These are phyloP conservation scores for Tuber brumale DNA, from an alignment of 495 filamentous ascomycete species.

Conservation along the genomic window DNA sequence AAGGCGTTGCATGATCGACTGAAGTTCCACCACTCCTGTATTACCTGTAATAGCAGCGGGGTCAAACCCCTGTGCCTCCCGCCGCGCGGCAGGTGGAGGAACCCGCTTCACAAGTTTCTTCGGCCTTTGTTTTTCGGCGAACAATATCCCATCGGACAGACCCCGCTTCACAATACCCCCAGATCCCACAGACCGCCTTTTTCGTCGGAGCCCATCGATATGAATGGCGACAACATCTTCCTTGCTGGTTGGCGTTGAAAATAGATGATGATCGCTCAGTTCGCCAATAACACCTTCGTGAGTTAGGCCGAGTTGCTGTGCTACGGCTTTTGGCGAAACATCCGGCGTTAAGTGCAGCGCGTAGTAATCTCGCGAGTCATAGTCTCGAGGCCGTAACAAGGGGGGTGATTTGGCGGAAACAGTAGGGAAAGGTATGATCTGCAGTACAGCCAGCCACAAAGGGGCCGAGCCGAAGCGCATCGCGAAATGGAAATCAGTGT, in stretches of 20 bases:
- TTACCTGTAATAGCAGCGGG: not conserved
- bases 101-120: slow-evolving; percentile 70
- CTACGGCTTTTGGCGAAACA: slow-evolving; percentile 63
- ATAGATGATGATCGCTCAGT: slow-evolving; percentile 75
- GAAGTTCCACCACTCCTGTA: slow-evolving; percentile 10
- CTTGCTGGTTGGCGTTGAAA: slow-evolving; percentile 60
- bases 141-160: slow-evolving; percentile 64
- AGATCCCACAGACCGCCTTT: slow-evolving; percentile 54
- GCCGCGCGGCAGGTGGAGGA: slow-evolving; percentile 46
- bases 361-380: slow-evolving; percentile 66
- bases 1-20: slow-evolving; percentile 42
- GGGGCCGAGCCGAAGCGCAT: slow-evolving; percentile 25
- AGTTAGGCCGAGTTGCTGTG: slow-evolving; percentile 62
- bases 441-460: slow-evolving; percentile 30
- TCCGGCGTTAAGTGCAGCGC: slow-evolving; percentile 69
- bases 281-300: slow-evolving; percentile 82
- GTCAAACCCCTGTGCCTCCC: not conserved
- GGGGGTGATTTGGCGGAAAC: slow-evolving; percentile 27
- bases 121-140: slow-evolving; percentile 73
- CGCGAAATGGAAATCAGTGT: not conserved
- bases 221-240: slow-evolving; percentile 57
- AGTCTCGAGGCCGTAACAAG: slow-evolving; percentile 46
- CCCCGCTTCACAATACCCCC: slow-evolving; percentile 49
- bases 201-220: slow-evolving; percentile 51
- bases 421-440: slow-evolving; percentile 17